A percentile compares a stretch with the other conserved stretches of the same genome.
Evolutionary conservation across 768 basidiomycete genomes (phyloP).

Genomic region (Trametes punicea): DNA sequence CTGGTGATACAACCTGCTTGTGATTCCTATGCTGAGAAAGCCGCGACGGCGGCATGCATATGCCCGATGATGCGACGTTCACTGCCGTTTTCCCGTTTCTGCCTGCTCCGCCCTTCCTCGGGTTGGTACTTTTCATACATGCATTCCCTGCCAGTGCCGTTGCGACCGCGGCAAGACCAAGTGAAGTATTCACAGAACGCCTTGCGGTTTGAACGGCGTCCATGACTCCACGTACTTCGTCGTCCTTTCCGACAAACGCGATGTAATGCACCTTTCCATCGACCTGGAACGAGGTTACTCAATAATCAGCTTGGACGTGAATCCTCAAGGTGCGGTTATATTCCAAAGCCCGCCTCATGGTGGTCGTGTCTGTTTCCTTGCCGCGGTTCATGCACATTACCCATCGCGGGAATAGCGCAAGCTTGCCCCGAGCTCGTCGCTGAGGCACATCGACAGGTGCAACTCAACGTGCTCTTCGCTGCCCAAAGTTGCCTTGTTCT

Average conservation of each 20-base stretch:
- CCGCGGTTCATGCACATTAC: slow-evolving; percentile 46
- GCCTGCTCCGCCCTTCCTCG: background rate
- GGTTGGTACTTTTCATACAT: slow-evolving; percentile 29
- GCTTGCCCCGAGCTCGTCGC: slow-evolving; percentile 26
- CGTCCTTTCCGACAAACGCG: slow-evolving; percentile 46
- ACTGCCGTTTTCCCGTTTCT: background rate
- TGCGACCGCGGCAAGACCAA: slow-evolving; percentile 50
- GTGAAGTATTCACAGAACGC: slow-evolving; percentile 45
- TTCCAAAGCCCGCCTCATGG: slow-evolving; percentile 36
- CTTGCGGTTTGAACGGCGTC: slow-evolving; percentile 39
- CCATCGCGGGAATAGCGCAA: slow-evolving; percentile 42
- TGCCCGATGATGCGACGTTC: background rate
- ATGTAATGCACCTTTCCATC: slow-evolving; percentile 40
- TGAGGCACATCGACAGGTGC: no score
- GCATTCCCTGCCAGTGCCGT: slow-evolving; percentile 36
- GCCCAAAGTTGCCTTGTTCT: background rate
- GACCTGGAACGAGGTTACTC: no score
- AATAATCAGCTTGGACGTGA: no score
- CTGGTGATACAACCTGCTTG: background rate
- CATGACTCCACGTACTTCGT: slow-evolving; percentile 45
- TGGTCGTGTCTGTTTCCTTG: slow-evolving; percentile 44
- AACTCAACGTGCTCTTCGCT: background rate
- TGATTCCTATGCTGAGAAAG: background rate
- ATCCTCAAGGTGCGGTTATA: no score
- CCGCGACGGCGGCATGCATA: background rate